Evolutionary conservation across 306 rosid species (phyloP).

Genomic region (Sindora glabra): DNA sequence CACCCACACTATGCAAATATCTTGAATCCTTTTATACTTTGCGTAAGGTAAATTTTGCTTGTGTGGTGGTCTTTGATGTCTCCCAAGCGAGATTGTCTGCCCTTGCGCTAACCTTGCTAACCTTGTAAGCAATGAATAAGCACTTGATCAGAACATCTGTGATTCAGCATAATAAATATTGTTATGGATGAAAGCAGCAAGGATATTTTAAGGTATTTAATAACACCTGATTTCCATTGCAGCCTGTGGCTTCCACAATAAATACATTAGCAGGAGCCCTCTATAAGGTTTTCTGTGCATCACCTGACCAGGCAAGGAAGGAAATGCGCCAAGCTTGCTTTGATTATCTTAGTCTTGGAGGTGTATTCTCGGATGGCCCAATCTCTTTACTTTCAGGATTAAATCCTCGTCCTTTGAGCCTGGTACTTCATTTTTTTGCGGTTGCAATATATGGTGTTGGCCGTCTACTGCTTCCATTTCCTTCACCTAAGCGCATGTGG

Average conservation of each 20-base stretch:
- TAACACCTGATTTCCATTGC: slow-evolving; percentile 25
- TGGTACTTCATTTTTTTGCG: slow-evolving; percentile 93
- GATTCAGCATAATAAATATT: too few relatives aligned
- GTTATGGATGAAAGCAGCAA: too few relatives aligned
- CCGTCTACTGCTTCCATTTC: slow-evolving; percentile 72
- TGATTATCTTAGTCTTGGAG: slow-evolving; percentile 88
- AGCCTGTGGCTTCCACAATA: slow-evolving; percentile 98
- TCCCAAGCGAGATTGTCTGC: background rate
- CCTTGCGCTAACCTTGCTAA: background rate
- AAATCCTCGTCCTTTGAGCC: slow-evolving; percentile 82
- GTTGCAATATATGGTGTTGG: slow-evolving; percentile 89
- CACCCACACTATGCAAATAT: slow-evolving; percentile 71
- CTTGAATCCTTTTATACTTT: slow-evolving; percentile 83
- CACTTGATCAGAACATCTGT: too few relatives aligned
- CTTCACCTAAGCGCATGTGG: slow-evolving; percentile 84
- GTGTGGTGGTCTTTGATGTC: background rate
- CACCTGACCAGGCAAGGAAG: slow-evolving; percentile 85
- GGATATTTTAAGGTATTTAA: too few relatives aligned
- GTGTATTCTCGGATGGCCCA: slow-evolving; percentile 74
- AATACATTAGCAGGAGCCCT: slow-evolving; percentile 95
- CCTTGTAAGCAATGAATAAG: background rate
- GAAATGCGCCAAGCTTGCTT: slow-evolving; percentile 99
- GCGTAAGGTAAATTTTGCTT: slow-evolving; percentile 51
- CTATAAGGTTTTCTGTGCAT: slow-evolving; percentile 87
- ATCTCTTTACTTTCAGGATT: slow-evolving; percentile 81